A percentile compares a stretch with the other conserved stretches of the same genome.
phyloP scores from a whole-genome alignment of 768 basidiomycete species.

The Lentinula sp. region DNA sequence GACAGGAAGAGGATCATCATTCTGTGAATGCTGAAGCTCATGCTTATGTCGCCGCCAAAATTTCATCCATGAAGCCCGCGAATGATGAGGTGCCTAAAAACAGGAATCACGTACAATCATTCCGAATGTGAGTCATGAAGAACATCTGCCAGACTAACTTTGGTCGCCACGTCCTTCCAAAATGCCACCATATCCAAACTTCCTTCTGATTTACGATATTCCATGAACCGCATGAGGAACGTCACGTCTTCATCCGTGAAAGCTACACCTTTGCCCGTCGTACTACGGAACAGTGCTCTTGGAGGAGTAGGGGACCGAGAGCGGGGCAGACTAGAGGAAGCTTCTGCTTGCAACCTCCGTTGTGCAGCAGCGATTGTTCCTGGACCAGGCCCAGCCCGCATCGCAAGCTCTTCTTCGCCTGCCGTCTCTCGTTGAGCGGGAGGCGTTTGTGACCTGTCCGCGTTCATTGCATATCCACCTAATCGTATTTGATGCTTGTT shows the following conservation, averaged over 20 bases:
- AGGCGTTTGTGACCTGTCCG: slow-evolving; percentile 39
- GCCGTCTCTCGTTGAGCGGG: slow-evolving; percentile 34
- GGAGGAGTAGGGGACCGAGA: slow-evolving; percentile 79
- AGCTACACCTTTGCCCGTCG: slow-evolving; percentile 86
- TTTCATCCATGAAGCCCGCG: slow-evolving; percentile 92
- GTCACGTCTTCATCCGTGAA: slow-evolving; percentile 81
- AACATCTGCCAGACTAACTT: slow-evolving; percentile 34
- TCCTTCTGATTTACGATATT: slow-evolving; percentile 70
- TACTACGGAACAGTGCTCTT: slow-evolving; percentile 72
- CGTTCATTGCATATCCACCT: slow-evolving; percentile 76
- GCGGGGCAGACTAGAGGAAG: slow-evolving; percentile 29
- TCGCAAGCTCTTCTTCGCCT: slow-evolving; percentile 29
- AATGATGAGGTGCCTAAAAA: slow-evolving; percentile 77
- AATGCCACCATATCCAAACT: slow-evolving; percentile 70
- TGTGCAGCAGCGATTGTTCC: slow-evolving; percentile 40
- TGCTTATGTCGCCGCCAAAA: slow-evolving; percentile 87
- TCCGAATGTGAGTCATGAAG: not conserved
- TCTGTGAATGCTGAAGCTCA: slow-evolving; percentile 62
- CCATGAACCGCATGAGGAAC: slow-evolving; percentile 72
- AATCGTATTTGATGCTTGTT: slow-evolving; percentile 91
- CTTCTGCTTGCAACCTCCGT: slow-evolving; percentile 19
- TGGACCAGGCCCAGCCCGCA: slow-evolving; percentile 28
- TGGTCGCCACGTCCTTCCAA: slow-evolving; percentile 72
- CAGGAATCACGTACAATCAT: slow-evolving; percentile 2
- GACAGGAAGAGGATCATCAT: slow-evolving; percentile 63